Percentiles rank a stretch among this genome's conserved stretches.
phyloP scores from a whole-genome alignment of 768 basidiomycete genomes.

The Tylopilus rubrobrunneus region DNA sequence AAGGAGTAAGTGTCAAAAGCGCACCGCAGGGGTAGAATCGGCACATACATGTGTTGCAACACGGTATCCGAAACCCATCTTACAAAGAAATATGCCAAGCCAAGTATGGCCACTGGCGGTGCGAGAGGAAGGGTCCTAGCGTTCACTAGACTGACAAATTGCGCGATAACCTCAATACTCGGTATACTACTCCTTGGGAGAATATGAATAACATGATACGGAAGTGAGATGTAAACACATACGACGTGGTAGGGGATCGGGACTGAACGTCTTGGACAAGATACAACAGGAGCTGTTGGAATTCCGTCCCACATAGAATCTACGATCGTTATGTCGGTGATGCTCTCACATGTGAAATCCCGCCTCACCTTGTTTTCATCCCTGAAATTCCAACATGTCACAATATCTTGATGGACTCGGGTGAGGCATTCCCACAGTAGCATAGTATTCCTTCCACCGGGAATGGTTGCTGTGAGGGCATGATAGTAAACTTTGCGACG shows the following conservation, averaged over 20 bases:
- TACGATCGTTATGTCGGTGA: neutral
- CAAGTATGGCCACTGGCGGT: conserved; percentile 4
- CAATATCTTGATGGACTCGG: conserved; percentile 4
- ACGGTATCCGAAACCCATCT: conserved; percentile 2
- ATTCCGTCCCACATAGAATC: conserved; percentile 4
- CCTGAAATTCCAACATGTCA: conserved; percentile 9
- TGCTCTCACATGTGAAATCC: neutral
- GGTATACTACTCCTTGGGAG: neutral
- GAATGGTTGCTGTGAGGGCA: neutral
- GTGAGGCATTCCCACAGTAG: conserved; percentile 3
- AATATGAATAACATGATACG: neutral
- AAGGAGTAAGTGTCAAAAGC: neutral
- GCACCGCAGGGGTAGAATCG: neutral
- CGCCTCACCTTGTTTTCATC: neutral
- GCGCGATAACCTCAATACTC: neutral
- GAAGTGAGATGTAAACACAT: neutral
- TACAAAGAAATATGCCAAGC: conserved; percentile 3
- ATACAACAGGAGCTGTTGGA: conserved; percentile 4
- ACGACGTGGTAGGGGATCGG: neutral
- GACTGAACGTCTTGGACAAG: conserved; percentile 1
- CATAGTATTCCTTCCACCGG: neutral
- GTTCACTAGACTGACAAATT: conserved; percentile 2
- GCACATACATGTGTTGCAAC: neutral
- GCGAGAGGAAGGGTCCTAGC: conserved; percentile 1
- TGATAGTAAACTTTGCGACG: neutral